phyloP scores from a whole-genome alignment of 768 basidiomycete species.

The Dacryopinax spathularia region DNA sequence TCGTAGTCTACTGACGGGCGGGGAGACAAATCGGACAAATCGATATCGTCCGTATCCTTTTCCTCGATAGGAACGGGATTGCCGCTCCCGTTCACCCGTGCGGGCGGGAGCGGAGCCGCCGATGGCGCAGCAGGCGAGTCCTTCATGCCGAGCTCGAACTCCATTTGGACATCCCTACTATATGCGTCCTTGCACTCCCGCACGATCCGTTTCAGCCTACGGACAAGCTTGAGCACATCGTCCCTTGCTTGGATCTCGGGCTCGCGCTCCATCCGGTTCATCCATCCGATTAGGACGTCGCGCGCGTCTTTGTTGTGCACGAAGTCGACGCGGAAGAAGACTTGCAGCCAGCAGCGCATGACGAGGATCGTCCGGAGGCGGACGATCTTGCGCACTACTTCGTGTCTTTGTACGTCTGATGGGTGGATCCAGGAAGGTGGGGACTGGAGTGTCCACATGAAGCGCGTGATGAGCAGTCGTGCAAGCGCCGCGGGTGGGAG shows the following conservation, averaged over 20 bases:
- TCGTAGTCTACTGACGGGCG: conserved; percentile 1
- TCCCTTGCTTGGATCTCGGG: conserved; percentile 29
- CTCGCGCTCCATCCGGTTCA: conserved; percentile 63
- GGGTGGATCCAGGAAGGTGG: conserved; percentile 22
- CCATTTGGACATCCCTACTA: conserved; percentile 1
- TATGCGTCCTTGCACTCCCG: conserved; percentile 49
- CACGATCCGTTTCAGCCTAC: conserved; percentile 67
- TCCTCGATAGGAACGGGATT: background rate
- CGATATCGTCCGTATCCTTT: background rate
- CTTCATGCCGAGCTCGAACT: conserved; percentile 7
- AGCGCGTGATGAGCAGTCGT: conserved; percentile 68
- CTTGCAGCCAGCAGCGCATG: conserved; percentile 78
- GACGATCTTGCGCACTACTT: conserved; percentile 58
- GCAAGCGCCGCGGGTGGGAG: conserved; percentile 65
- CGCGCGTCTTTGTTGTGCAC: conserved; percentile 66
- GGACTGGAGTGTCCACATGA: conserved; percentile 69
- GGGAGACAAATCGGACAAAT: background rate
- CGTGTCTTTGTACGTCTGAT: conserved; percentile 34
- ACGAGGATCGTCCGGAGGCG: conserved; percentile 82
- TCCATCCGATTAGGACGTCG: conserved; percentile 56
- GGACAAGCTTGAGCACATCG: conserved; percentile 51
- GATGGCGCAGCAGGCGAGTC: background rate
- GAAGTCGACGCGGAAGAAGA: conserved; percentile 83
- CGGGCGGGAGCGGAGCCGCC: background rate
- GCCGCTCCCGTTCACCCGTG: background rate